Base-by-base conservation (phyloP, 805 yeast species). In the Yamadazyma laniorum region DNA sequence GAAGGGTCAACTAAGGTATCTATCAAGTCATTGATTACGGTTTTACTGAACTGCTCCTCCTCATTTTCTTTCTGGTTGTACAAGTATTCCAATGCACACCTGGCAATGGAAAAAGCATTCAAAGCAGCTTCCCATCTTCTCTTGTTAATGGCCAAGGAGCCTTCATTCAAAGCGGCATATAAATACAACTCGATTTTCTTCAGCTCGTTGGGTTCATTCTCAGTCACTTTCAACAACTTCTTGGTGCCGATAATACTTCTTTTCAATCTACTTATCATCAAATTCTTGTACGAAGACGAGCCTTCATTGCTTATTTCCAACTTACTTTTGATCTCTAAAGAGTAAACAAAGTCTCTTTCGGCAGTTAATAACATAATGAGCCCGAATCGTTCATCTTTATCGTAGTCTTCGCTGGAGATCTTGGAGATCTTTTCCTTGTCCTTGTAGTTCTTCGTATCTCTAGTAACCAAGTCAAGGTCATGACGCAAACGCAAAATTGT, bases 321-420 rank as follows among this genome's bases (percentile, higher is more conserved):
- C 33, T 72, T 58, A 8, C 74, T 61, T 43, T 76, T 75, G 37
- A 80, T 68, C 58, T 83, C 89, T 56, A 79, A 71, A 1, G 90
- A 83, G 49, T 73, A 77, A 21, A 87, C 69, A 54, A 80, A 65
- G 49, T 87, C 85, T 54, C 96, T 75, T 59, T 93, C 98, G 1
- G 84, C 80, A n/a, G 74, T 72, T 40, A 79, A 66, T 17, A 89
- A 63, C n/a, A 79, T 58, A 18, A 88, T 61, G 27, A 72, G 67
- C 23, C 82, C 91, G 53, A 64, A 77, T 44, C 72, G 64, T 9
- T 59, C 56, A 49, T 85, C 77, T 15, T 57, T 44, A 4, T 61
- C 70, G 46, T 81, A 81, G 40, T 77, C 74, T 6, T 69, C 79
- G 0, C 61, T 39, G 2, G 70, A 51, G 18, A 85, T 69, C 21